Evolutionary conservation across 2,329 filamentous ascomycete genomes (phyloP), one percentile per base, ranked within the genome.

Genomic region (Aspergillus spinulosporus): DNA sequence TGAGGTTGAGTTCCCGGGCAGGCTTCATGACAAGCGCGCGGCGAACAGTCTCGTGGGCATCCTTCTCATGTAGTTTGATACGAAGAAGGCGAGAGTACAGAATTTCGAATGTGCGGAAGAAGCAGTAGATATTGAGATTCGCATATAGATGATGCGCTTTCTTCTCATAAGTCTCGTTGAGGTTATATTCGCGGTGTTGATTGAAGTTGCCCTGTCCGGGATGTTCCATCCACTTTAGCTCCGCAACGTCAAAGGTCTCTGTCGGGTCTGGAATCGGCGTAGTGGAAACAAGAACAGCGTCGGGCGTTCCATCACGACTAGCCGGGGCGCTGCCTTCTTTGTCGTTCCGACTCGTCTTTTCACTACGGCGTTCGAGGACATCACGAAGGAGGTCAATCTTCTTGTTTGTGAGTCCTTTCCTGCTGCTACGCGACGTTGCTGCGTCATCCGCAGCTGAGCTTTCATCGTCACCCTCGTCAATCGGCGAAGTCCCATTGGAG

Each of bases 111-210:
- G 96, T 87, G 64, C 88, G 90, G 78, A 99, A 89, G 80, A 99
- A 97, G 74, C 94, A 92, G 70, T 92, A 96, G 58, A 99, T 88
- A 3, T 88, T 90, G 66, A 91, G 84, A 72, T 97, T 97, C 71
- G 88, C 88, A 77, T 95, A 99, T 70, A 97, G 85, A 70, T 93
- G 93, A 78, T 91, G 96, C 74, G 85, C 87, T 8, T 86, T 86
- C 46, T 92, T 89, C 63, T 83, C 82, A 74, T 94, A 96, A 56
- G 89, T 87, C 50, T 92, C 89, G 59, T 96, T 91, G 42, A 84
- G 59, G 76, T 88, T 79, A 82, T 93, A 75, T 83, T 84, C 74
- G 81, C 86, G 68, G 81, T 84, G 63, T 83, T 85, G 39, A 78
- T 82, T 68, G 80, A 84, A 71, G 68, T 83, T 80, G 42, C 80